Conservation (phyloP, 768 basidiomycete species). For the Rhizopogon rudus region DNA sequence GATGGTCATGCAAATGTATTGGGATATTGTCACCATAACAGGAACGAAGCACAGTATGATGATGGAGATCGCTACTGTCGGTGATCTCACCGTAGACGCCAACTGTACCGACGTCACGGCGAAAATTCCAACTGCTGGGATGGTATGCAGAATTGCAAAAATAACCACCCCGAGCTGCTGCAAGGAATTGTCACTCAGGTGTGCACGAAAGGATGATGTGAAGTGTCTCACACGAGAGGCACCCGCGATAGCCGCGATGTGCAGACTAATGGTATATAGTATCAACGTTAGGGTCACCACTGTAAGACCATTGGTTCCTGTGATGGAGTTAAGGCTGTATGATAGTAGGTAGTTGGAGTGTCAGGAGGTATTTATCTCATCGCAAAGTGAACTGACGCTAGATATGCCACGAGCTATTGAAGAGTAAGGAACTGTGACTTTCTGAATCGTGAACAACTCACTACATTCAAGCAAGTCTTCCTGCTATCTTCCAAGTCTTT, state of each 20-base stretch:
- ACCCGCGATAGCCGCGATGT: conserved; percentile 11
- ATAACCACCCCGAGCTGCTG: conserved; percentile 8
- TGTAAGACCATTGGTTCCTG: conserved; percentile 11
- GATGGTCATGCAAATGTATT: background rate
- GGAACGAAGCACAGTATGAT: conserved; percentile 19
- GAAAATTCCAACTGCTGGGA: conserved; percentile 22
- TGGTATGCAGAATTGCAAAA: conserved; percentile 15
- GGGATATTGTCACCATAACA: conserved; percentile 7
- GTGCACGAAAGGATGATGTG: background rate
- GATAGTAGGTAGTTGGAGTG: no score
- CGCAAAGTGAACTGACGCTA: conserved; percentile 14
- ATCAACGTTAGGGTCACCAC: conserved; percentile 22
- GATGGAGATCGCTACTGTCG: conserved; percentile 10
- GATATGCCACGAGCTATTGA: conserved; percentile 21
- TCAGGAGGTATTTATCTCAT: background rate
- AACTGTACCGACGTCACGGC: conserved; percentile 16
- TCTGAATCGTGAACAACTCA: background rate
- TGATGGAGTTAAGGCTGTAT: conserved; percentile 15
- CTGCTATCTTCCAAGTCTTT: conserved; percentile 12
- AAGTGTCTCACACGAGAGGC: conserved; percentile 14
- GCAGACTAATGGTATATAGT: conserved; percentile 25
- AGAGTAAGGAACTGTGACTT: background rate
- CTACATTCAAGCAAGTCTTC: conserved; percentile 19
- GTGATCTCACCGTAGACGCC: conserved; percentile 14
- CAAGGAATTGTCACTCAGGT: background rate